Percentiles rank a stretch among this genome's conserved stretches.
Conservation (phyloP, 1,139 yeast genomes). For the Arxiozyma bovina region DNA sequence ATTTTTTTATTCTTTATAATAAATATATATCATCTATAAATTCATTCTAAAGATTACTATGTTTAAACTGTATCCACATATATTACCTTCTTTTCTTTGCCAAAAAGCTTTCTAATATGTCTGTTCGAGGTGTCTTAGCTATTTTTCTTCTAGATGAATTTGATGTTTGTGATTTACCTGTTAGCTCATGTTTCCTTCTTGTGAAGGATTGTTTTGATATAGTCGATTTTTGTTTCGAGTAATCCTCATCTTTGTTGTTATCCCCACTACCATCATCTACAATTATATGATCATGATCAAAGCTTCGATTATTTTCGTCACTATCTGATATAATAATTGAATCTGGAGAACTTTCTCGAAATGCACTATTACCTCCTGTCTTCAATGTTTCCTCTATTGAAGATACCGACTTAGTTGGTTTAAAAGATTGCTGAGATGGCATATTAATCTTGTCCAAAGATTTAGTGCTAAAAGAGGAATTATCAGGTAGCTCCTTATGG, state of each 20-base stretch:
- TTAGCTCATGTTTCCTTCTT: neutral
- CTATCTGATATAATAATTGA: constrained; percentile 11
- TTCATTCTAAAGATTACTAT: neutral
- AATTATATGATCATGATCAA: constrained; percentile 6
- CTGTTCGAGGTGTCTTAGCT: constrained; percentile 14
- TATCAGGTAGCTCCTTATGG: neutral
- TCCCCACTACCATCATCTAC: neutral
- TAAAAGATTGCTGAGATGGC: neutral
- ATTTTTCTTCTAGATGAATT: neutral
- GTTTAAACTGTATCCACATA: neutral
- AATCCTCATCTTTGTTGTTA: neutral
- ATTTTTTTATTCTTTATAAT: neutral
- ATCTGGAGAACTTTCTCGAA: constrained; percentile 5
- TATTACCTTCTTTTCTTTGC: constrained; percentile 9
- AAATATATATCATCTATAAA: neutral
- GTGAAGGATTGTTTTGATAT: neutral
- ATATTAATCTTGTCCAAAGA: neutral
- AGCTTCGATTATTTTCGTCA: constrained; percentile 7
- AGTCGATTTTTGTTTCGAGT: neutral
- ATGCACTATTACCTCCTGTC: neutral
- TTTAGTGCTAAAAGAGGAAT: neutral
- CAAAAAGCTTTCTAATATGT: constrained; percentile 11
- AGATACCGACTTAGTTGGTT: constrained; percentile 2
- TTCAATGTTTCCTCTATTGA: neutral
- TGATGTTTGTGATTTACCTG: neutral